These are phyloP conservation scores for Punctularia strigosozonata DNA, from an alignment of 768 basidiomycete genomes.

Conservation along the genomic window DNA sequence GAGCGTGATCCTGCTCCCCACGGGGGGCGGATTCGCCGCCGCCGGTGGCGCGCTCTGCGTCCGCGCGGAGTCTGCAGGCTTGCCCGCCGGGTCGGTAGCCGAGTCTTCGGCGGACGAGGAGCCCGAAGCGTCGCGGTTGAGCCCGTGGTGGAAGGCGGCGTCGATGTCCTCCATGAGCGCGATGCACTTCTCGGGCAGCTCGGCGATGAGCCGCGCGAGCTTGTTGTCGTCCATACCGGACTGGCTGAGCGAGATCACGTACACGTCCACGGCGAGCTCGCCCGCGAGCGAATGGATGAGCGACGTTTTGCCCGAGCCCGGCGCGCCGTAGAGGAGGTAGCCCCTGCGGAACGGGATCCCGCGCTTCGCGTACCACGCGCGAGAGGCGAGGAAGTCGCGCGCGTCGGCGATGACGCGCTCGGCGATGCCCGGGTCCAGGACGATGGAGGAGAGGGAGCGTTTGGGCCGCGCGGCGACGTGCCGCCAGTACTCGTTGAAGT, in stretches of 20 bases:
- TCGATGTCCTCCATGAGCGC: slow-evolving; percentile 82
- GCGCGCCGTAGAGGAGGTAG: slow-evolving; percentile 65
- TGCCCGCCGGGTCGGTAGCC: neutral
- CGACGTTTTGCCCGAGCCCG: slow-evolving; percentile 71
- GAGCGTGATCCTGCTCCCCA: slow-evolving; percentile 37
- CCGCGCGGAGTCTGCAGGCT: neutral
- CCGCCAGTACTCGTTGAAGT: slow-evolving; percentile 32
- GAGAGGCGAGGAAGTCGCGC: slow-evolving; percentile 55
- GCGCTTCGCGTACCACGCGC: slow-evolving; percentile 61
- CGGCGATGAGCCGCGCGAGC: slow-evolving; percentile 45
- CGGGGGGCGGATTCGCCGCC: neutral
- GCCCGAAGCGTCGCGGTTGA: slow-evolving; percentile 21
- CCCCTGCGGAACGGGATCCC: slow-evolving; percentile 78
- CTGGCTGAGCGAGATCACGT: slow-evolving; percentile 58
- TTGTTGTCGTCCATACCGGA: slow-evolving; percentile 49
- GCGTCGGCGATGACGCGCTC: slow-evolving; percentile 59
- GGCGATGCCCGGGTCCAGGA: slow-evolving; percentile 59
- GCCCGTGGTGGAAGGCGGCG: slow-evolving; percentile 47
- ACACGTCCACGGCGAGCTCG: slow-evolving; percentile 65
- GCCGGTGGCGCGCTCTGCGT: neutral
- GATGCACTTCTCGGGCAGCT: slow-evolving; percentile 60
- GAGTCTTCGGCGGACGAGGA: slow-evolving; percentile 6
- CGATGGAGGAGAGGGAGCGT: slow-evolving; percentile 53
- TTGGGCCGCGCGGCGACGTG: slow-evolving; percentile 47
- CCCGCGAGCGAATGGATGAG: slow-evolving; percentile 69